Evolutionary conservation across 208 protist genomes (phyloP).

Genomic region (Crithidia mellificae): DNA sequence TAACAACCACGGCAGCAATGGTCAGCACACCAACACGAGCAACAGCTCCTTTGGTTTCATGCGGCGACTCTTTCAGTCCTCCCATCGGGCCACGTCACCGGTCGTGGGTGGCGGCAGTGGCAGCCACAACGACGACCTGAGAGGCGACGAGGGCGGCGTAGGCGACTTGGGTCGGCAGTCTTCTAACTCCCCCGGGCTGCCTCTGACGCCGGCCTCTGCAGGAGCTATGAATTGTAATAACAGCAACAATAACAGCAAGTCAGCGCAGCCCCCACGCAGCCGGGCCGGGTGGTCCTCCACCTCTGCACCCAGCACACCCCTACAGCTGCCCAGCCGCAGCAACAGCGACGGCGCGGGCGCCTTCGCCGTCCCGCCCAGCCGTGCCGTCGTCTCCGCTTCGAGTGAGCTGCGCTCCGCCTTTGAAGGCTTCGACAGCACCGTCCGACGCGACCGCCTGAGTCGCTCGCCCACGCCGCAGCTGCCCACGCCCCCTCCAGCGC

Average conservation of each 20-base stretch:
- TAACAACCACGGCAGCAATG: background rate
- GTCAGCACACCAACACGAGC: background rate
- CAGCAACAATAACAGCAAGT: background rate
- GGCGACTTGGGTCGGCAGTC: background rate
- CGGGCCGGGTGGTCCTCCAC: conserved; percentile 7
- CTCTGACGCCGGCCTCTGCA: background rate
- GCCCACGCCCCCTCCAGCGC: too few relatives aligned
- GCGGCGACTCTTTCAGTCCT: conserved; percentile 22
- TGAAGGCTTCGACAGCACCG: conserved; percentile 20
- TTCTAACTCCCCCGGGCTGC: background rate
- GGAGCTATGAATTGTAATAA: too few relatives aligned
- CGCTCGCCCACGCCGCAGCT: background rate
- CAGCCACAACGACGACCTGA: background rate
- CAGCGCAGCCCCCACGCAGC: background rate
- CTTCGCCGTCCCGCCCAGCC: background rate
- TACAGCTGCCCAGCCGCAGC: background rate
- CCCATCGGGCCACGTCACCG: conserved; percentile 7
- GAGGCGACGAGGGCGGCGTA: background rate
- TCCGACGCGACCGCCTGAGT: background rate
- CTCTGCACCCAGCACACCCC: conserved; percentile 6
- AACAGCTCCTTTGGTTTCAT: conserved; percentile 30
- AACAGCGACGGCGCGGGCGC: background rate
- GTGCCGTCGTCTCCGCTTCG: background rate
- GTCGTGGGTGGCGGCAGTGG: background rate
- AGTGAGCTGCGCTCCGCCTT: conserved; percentile 22